These are phyloP conservation scores for Amphichorda felina DNA, from an alignment of 2,329 filamentous ascomycete genomes.

Conservation along the genomic window DNA sequence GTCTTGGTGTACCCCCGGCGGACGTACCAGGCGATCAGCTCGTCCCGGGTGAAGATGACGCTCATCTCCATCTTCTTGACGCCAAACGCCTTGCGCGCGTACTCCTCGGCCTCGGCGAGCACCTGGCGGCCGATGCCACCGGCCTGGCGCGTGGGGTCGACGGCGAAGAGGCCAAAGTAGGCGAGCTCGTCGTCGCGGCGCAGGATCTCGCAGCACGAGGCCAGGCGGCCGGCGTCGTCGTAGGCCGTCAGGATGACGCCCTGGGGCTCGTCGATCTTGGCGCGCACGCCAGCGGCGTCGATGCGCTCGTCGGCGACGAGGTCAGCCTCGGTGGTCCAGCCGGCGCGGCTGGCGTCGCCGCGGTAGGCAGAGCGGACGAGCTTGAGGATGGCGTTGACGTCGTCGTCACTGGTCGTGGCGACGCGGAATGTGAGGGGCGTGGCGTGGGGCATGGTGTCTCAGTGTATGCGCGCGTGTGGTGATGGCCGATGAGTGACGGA, in stretches of 20 bases:
- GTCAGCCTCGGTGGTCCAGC: constrained; percentile 36
- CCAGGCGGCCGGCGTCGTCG: constrained; percentile 13
- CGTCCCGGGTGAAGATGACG: constrained; percentile 28
- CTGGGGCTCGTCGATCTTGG: constrained; percentile 25
- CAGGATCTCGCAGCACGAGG: constrained; percentile 32
- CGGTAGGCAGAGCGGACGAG: constrained; percentile 32
- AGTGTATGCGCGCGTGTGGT: no score
- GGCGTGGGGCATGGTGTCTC: not conserved
- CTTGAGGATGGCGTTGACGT: constrained; percentile 18
- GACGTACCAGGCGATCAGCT: constrained; percentile 33
- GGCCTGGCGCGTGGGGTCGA: constrained; percentile 27
- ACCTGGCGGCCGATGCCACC: constrained; percentile 30
- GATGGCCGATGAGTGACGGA: not conserved
- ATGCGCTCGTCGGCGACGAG: constrained; percentile 30
- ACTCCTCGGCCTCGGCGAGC: constrained; percentile 26
- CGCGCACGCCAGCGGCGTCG: constrained; percentile 18
- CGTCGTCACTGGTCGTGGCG: constrained; percentile 20
- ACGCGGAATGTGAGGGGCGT: constrained; percentile 19
- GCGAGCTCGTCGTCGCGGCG: constrained; percentile 14
- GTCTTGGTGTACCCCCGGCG: constrained; percentile 27
- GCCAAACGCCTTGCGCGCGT: constrained; percentile 19
- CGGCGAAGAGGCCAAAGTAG: constrained; percentile 37
- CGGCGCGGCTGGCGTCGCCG: constrained; percentile 23
- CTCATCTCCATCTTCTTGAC: constrained; percentile 26
- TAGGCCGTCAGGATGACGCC: constrained; percentile 24